Conservation (phyloP, 2,329 filamentous ascomycete species). For the Eutypa lata region DNA sequence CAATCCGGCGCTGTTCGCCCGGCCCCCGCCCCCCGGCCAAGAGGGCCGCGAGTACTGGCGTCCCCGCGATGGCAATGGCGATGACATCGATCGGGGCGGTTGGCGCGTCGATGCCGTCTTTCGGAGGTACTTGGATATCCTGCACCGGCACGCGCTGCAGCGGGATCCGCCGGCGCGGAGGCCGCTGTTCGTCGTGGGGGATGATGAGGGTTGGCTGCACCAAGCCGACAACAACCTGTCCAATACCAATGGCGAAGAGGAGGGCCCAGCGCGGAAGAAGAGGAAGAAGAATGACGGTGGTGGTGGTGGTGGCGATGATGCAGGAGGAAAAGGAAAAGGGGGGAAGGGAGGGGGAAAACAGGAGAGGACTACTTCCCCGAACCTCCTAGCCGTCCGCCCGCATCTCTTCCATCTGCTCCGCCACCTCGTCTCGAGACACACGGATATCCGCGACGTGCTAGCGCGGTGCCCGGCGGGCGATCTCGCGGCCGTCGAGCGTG, state of each 20-base stretch:
- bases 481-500: slow-evolving; percentile 71
- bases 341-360: no score
- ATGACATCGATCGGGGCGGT: slow-evolving; percentile 81
- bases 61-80: slow-evolving; percentile 67
- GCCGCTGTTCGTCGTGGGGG: slow-evolving; percentile 70
- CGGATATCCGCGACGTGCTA: slow-evolving; percentile 80
- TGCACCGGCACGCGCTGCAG: slow-evolving; percentile 74
- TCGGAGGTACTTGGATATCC: slow-evolving; percentile 84
- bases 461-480: slow-evolving; percentile 67
- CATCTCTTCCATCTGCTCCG: slow-evolving; percentile 92
- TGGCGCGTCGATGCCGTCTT: slow-evolving; percentile 87
- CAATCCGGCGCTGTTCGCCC: slow-evolving; percentile 82
- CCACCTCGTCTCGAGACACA: slow-evolving; percentile 75
- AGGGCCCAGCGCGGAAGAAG: slow-evolving; percentile 37
- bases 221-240: slow-evolving; percentile 6
- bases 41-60: slow-evolving; percentile 84
- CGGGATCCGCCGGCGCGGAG: slow-evolving; percentile 61
- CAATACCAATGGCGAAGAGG: slow-evolving; percentile 25
- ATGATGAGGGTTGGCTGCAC: slow-evolving; percentile 45
- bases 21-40: slow-evolving; percentile 58
- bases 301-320: slow-evolving; percentile 41
- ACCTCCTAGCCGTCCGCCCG: slow-evolving; percentile 78
- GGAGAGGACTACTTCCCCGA: slow-evolving; percentile 46
- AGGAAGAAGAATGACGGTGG: slow-evolving; percentile 45
- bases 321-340: slow-evolving; percentile 31